Evolutionary conservation across 352 stramenopile species (phyloP).

Genomic region (Globisporangium polare): DNA sequence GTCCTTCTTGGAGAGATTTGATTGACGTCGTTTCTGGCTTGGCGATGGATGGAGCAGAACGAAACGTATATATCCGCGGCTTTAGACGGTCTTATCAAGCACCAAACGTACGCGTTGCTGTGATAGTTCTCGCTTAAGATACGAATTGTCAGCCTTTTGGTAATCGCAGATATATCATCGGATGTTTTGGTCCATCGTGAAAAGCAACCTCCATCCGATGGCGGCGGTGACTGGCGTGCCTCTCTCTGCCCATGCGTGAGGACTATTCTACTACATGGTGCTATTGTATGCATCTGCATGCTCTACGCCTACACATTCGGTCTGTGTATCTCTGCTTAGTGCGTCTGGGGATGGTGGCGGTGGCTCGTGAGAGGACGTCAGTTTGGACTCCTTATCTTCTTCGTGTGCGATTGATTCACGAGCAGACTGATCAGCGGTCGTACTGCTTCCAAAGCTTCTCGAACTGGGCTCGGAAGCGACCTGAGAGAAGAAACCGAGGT

Average conservation of each 20-base stretch:
- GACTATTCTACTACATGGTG: not conserved
- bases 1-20: too few species aligned
- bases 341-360: not conserved
- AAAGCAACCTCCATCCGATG: too few species aligned
- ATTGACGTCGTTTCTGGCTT: constrained; percentile 5
- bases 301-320: not conserved
- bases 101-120: too few species aligned
- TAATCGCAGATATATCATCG: too few species aligned
- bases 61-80: too few species aligned
- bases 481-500: constrained; percentile 21
- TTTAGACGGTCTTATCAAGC: too few species aligned
- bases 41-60: constrained; percentile 3
- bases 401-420: not conserved
- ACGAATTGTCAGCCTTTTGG: too few species aligned
- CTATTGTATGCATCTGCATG: not conserved
- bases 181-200: too few species aligned
- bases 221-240: not conserved
- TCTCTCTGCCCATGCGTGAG: not conserved
- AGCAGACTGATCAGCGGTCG: constrained; percentile 23
- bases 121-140: too few species aligned
- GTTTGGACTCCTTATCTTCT: too few species aligned
- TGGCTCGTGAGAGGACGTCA: not conserved
- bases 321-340: not conserved
- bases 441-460: constrained; percentile 58
- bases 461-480: constrained; percentile 56